Evolutionary conservation across 768 basidiomycete genomes (phyloP), one percentile per base, ranked within the genome.

Genomic region (Porphyrellus cyaneotinctus): DNA sequence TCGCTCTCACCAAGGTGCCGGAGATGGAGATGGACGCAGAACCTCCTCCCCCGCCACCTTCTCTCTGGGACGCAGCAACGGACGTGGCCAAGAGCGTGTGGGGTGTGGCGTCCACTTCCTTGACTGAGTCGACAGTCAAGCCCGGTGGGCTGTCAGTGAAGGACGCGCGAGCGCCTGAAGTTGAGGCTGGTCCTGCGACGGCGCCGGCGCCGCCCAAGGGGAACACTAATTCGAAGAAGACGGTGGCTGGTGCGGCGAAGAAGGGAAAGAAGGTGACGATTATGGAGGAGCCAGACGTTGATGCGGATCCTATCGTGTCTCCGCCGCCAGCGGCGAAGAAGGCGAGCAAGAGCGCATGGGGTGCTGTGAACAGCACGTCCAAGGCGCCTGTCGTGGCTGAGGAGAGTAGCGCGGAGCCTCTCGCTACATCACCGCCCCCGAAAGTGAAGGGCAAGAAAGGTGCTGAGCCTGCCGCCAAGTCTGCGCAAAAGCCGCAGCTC

Each of bases 191-290:
- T n/a, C 33, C 33, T 5, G 41, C 12, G 49, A 23, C 26, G 9
- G 44, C 43, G 26, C 53, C 44, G 11, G 48, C 39, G 39, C 46
- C 49, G 1, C n/a, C 57, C 14, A 58, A 37, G 56, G 39, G 43
- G 1, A 59, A 13, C 15, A 24, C n/a, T 33, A 41, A 22, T 9
- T 11, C 57, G 23, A 67, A 65, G 49, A 65, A 64, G 18, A 1
- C 38, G 2, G 12, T 11, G 0, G 4, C 53, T 39, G 26, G 26
- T 28, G 37, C 46, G 4, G 20, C 47, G 32, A 69, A 64, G 47
- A 66, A 59, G 49, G 54, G 63, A 15, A 68, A 62, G 50, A 53
- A 51, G 20, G 68, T 66, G 44, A 68, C 53, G 17, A 58, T 68
- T 13, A 49, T 43, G 24, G 66, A 68, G 43, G 66, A 66, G 30